Conservation (phyloP, 768 basidiomycete genomes). For the Tremella mesenterica region DNA sequence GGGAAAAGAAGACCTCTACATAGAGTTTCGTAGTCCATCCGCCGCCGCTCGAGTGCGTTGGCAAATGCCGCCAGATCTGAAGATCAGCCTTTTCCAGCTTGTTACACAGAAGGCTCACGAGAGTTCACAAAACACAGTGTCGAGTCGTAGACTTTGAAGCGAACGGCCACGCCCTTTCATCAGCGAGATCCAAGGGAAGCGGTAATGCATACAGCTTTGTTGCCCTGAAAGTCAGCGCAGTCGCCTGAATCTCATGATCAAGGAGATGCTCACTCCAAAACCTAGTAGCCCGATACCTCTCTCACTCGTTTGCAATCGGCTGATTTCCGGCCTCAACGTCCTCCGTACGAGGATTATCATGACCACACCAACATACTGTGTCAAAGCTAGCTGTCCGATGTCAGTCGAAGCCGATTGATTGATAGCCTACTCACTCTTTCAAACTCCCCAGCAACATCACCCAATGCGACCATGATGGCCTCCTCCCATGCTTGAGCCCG, state of each 20-base stretch:
- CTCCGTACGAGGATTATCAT: conserved; percentile 28
- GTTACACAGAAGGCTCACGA: conserved; percentile 20
- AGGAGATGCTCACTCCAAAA: conserved; percentile 21
- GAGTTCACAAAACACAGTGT: conserved; percentile 34
- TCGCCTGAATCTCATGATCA: not conserved
- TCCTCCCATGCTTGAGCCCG: conserved; percentile 28
- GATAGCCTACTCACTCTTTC: conserved; percentile 13
- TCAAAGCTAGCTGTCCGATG: conserved; percentile 18
- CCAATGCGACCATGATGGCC: conserved; percentile 21
- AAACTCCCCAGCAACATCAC: conserved; percentile 14
- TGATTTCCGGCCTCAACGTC: conserved; percentile 14
- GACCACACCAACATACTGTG: conserved; percentile 37
- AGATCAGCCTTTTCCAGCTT: not conserved
- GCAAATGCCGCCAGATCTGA: conserved; percentile 37
- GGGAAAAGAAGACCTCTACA: conserved; percentile 20
- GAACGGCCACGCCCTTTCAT: conserved; percentile 30
- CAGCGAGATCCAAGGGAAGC: not conserved
- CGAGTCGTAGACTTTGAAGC: conserved; percentile 31
- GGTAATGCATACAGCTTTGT: conserved; percentile 26
- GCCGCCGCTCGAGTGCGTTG: conserved; percentile 26
- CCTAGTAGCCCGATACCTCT: conserved; percentile 33
- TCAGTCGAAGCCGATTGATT: not conserved
- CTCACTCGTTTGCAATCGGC: conserved; percentile 25
- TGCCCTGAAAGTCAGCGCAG: conserved; percentile 20
- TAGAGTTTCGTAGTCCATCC: conserved; percentile 24